Base-by-base conservation (phyloP, 345 rosid genomes). In the Erodium maritimum region DNA sequence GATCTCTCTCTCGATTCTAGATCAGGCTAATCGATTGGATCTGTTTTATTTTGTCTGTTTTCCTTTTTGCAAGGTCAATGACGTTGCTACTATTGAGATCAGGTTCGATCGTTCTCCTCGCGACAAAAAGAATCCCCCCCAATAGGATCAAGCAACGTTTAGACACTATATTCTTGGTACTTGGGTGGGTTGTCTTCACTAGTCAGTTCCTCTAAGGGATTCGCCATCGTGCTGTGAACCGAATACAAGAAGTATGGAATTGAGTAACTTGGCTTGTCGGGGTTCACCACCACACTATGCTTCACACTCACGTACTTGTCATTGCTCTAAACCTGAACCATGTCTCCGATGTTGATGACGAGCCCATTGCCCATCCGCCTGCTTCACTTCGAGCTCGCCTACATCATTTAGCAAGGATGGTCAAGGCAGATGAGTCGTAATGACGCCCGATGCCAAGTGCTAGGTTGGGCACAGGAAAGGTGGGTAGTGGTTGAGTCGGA, bases 371-470 rank as follows among this genome's bases (percentile, higher is more conserved):
- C 91, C 95, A 34, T 88, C 90, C 0, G 81, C 77, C 72, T 83
- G 73, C 59, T 72, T 69, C 13, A 91, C 79, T 74, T 91, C 78
- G 10, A 91, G 71, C 5, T 96, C 98, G 46, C 91, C 95, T 6
- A 91, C 95, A 7, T 74, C 70, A 64, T 91, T 96, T 61, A 88
- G 84, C 75, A 34, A 88, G 76, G 17, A 88, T 71, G 0, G 96
- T 88, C 21, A 88, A 58, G 59, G 90, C 90, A 45, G 85, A 85
- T 1, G 75, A 80, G 50, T 91, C 98, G 69, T 84, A 82, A 79
- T 91, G 98, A 1, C 80, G 75, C 17, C 98, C 96, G 8, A 88
- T 87, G 2, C 98, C 98, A 13, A 88, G 84, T 46, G 96, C 93
- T 62, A 91, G 82, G 54, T 81, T 79, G 0, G 96, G 95, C 33